Conservation (phyloP, 1,284 basidiomycete genomes). For the Papiliotrema fonsecae region DNA sequence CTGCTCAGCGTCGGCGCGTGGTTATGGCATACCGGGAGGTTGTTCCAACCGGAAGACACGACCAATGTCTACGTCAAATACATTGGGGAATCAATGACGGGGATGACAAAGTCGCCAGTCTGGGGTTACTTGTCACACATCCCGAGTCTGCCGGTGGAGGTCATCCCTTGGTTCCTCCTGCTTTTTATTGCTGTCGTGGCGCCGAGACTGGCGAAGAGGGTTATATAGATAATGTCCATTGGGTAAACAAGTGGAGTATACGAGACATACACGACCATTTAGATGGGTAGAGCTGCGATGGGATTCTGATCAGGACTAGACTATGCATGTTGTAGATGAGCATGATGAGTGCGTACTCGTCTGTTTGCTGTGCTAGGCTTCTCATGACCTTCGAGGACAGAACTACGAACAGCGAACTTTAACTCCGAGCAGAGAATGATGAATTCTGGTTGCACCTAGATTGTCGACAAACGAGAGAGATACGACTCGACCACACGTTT, state of each 20-base stretch:
- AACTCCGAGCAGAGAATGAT: too few relatives aligned
- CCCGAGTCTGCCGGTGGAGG: background rate
- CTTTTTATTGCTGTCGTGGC: background rate
- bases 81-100: background rate
- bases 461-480: constrained; percentile 21
- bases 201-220: background rate
- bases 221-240: background rate
- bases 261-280: too few relatives aligned
- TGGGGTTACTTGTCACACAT: background rate
- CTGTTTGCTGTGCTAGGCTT: too few relatives aligned
- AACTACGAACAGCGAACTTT: too few relatives aligned
- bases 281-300: too few relatives aligned
- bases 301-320: too few relatives aligned
- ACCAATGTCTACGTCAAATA: background rate
- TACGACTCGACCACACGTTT: constrained; percentile 46
- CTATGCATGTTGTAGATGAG: too few relatives aligned
- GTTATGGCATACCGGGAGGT: background rate
- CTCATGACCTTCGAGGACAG: too few relatives aligned
- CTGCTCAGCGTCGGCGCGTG: background rate
- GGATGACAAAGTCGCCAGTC: background rate
- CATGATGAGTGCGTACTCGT: too few relatives aligned
- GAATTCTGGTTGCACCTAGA: background rate
- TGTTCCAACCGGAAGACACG: background rate
- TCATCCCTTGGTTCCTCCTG: background rate
- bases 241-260: too few relatives aligned